Percentiles rank a stretch among this genome's conserved stretches.
These are phyloP conservation scores for Fraxinus greggii DNA, from an alignment of 305 asterid species.

Conservation along the genomic window DNA sequence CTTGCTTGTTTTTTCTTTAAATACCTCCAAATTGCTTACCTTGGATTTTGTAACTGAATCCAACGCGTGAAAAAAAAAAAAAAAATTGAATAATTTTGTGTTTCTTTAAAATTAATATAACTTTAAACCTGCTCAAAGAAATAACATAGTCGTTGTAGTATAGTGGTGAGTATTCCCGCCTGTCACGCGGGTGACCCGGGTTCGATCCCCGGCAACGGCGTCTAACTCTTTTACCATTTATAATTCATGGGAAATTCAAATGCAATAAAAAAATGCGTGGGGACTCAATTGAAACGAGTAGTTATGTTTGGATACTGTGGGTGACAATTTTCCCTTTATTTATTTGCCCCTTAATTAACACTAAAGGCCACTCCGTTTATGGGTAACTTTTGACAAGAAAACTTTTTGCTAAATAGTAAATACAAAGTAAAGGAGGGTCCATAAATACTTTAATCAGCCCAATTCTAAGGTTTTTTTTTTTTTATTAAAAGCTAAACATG, in stretches of 20 bases:
- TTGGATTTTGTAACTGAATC: neutral
- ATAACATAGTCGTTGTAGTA: neutral
- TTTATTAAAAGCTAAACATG: neutral
- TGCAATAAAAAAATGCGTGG: neutral
- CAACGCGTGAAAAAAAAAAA: neutral
- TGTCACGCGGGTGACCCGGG: constrained; percentile 3
- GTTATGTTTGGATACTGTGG: neutral
- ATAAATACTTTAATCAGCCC: neutral
- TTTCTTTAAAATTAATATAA: neutral
- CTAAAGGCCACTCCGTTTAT: neutral
- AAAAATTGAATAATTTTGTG: too few species aligned
- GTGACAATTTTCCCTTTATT: neutral
- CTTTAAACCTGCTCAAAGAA: rapidly evolving
- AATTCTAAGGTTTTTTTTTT: too few species aligned
- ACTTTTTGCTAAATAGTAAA: neutral
- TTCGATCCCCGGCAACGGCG: constrained; percentile 3
- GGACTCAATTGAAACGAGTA: neutral
- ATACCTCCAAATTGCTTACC: neutral
- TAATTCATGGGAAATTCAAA: neutral
- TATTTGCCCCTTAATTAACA: neutral
- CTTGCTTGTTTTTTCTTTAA: neutral
- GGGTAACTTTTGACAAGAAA: neutral
- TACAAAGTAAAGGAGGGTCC: neutral
- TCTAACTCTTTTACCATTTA: too few species aligned
- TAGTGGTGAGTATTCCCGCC: neutral